Percentiles rank a stretch among this genome's conserved stretches.
Evolutionary conservation across 2,329 filamentous ascomycete species (phyloP).

Genomic region (Nectriaceae sp.): DNA sequence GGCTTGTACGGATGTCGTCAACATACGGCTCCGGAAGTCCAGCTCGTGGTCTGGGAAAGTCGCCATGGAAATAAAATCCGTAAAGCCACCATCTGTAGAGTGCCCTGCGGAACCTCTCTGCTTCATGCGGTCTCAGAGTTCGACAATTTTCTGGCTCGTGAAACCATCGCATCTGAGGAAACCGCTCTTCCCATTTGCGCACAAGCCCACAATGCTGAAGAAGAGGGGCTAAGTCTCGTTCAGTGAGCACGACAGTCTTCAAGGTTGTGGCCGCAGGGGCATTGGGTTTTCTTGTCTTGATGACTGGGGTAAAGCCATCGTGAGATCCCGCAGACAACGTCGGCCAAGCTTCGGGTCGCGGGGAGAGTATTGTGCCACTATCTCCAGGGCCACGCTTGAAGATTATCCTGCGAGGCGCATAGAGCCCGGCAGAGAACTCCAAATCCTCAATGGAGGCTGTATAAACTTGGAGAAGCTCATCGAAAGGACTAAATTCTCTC

Average conservation of each 20-base stretch:
- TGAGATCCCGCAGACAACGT: not conserved
- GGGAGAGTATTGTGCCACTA: conserved; percentile 28
- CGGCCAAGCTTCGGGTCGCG: conserved; percentile 11
- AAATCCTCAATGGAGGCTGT: conserved; percentile 44
- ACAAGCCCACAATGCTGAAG: conserved; percentile 39
- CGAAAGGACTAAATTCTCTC: conserved; percentile 45
- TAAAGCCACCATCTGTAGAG: conserved; percentile 59
- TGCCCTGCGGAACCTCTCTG: conserved; percentile 49
- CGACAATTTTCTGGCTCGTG: conserved; percentile 47
- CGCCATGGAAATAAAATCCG: conserved; percentile 52
- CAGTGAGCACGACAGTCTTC: conserved; percentile 32
- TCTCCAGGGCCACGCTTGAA: conserved; percentile 41
- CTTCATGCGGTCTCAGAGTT: conserved; percentile 44
- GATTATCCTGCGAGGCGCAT: conserved; percentile 41
- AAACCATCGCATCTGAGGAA: conserved; percentile 50
- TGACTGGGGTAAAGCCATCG: conserved; percentile 23
- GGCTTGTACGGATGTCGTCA: conserved; percentile 43
- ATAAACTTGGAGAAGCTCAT: conserved; percentile 49
- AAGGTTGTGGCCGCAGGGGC: not conserved
- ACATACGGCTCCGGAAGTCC: conserved; percentile 41
- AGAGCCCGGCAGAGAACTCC: conserved; percentile 31
- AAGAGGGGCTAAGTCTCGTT: conserved; percentile 35
- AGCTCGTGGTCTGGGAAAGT: conserved; percentile 38
- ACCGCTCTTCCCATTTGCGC: conserved; percentile 40
- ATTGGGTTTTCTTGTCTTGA: conserved; percentile 21